These are phyloP conservation scores for Rhodotorula paludigena DNA, from an alignment of 768 basidiomycete species.

Conservation along the genomic window DNA sequence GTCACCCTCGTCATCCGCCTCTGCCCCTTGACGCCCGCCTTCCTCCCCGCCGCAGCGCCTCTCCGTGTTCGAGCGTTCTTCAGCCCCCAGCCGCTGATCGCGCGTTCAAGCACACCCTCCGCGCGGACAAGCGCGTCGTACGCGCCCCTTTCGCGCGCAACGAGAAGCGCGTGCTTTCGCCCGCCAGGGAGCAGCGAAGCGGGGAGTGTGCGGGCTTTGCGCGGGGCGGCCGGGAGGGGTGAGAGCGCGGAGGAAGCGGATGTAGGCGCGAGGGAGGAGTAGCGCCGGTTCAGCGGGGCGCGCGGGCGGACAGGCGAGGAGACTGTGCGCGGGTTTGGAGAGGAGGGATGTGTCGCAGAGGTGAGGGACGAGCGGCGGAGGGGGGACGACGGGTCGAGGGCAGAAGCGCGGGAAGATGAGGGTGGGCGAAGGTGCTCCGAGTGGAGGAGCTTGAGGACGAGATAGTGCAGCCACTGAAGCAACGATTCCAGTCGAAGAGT, in stretches of 20 bases:
- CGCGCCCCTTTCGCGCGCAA: conserved; percentile 3
- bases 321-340: background rate
- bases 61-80: background rate
- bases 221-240: background rate
- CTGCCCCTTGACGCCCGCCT: background rate
- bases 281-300: background rate
- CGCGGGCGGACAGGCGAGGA: background rate
- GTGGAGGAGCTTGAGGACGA: conserved; percentile 65
- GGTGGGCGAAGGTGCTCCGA: conserved; percentile 63
- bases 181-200: background rate
- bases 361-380: too few relatives aligned
- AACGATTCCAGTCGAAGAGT: too few relatives aligned
- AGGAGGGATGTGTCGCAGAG: background rate
- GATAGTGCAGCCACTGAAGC: conserved; percentile 92
- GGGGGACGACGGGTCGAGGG: too few relatives aligned
- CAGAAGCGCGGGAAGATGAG: conserved; percentile 45
- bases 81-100: conserved; percentile 14
- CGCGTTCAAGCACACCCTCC: conserved; percentile 2
- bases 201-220: background rate
- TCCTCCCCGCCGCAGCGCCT: background rate
- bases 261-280: background rate
- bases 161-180: background rate
- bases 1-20: background rate
- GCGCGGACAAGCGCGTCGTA: conserved; percentile 13
- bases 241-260: background rate